Conservation (phyloP, 1,139 yeast species). For the Suhomyces bolitotheri region DNA sequence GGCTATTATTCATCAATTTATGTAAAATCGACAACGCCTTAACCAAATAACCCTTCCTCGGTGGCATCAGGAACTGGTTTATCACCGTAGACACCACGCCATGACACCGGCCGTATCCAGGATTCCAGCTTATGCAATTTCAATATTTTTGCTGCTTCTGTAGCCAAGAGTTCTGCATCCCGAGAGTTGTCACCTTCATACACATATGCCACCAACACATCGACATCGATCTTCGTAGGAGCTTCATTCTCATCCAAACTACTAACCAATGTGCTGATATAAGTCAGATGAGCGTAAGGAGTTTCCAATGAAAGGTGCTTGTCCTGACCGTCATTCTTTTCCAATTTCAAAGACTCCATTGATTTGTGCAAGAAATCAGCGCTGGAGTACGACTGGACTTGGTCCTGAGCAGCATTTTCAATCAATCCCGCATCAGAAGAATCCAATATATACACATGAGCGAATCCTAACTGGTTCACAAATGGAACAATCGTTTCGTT, state of each 20-base stretch:
- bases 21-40: too few species aligned
- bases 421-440: slow-evolving; percentile 67
- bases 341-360: slow-evolving; percentile 31
- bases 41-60: slow-evolving; percentile 78
- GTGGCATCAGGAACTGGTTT: slow-evolving; percentile 63
- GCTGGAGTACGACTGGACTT: slow-evolving; percentile 32
- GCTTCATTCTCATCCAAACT: slow-evolving; percentile 4
- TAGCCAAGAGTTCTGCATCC: slow-evolving; percentile 66
- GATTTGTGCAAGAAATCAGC: slow-evolving; percentile 37
- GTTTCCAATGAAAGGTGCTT: slow-evolving; percentile 4
- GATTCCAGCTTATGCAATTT: slow-evolving; percentile 20
- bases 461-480: slow-evolving; percentile 38
- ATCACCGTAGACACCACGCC: slow-evolving; percentile 85
- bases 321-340: slow-evolving; percentile 5
- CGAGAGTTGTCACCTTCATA: slow-evolving; percentile 87
- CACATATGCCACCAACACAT: slow-evolving; percentile 51
- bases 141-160: slow-evolving; percentile 31
- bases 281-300: slow-evolving; percentile 10
- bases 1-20: too few species aligned
- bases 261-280: slow-evolving; percentile 6
- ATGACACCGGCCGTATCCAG: slow-evolving; percentile 67
- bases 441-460: slow-evolving; percentile 59
- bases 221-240: slow-evolving; percentile 17
- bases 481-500: slow-evolving; percentile 55
- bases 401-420: slow-evolving; percentile 26